Evolutionary conservation across 2,329 filamentous ascomycete genomes (phyloP).

Genomic region (Geosmithia putterillii): DNA sequence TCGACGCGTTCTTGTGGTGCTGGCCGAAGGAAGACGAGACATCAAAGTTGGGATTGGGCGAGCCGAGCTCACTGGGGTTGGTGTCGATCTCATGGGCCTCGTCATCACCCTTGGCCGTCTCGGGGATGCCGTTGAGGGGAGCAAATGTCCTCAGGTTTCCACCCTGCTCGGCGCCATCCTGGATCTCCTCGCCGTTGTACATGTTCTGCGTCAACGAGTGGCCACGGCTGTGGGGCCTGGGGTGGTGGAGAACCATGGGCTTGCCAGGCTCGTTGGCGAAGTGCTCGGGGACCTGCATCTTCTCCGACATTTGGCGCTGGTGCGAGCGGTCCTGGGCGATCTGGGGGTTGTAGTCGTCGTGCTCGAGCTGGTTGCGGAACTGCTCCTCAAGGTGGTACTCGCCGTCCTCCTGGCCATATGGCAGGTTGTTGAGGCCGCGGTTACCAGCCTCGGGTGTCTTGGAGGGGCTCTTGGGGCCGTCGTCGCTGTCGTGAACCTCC

Average conservation of each 20-base stretch:
- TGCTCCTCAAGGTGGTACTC: slow-evolving; percentile 78
- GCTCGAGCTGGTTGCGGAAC: slow-evolving; percentile 65
- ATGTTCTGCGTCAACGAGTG: slow-evolving; percentile 60
- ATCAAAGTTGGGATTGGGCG: slow-evolving; percentile 41
- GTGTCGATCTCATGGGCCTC: slow-evolving; percentile 58
- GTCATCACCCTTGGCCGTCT: slow-evolving; percentile 27
- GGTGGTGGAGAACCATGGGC: slow-evolving; percentile 53
- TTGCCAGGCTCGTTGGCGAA: slow-evolving; percentile 42
- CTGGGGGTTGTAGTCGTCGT: slow-evolving; percentile 59
- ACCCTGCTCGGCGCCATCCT: slow-evolving; percentile 23
- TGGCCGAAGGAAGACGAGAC: slow-evolving; percentile 28
- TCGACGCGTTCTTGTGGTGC: slow-evolving; percentile 44
- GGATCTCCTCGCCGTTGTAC: slow-evolving; percentile 41
- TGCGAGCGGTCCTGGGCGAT: slow-evolving; percentile 28
- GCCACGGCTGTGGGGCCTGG: slow-evolving; percentile 60
- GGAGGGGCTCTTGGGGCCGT: slow-evolving; percentile 37
- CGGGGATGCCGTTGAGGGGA: slow-evolving; percentile 25
- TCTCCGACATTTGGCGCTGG: slow-evolving; percentile 10
- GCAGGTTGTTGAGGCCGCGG: slow-evolving; percentile 53
- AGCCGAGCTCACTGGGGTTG: slow-evolving; percentile 60
- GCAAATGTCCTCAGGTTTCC: slow-evolving; percentile 22
- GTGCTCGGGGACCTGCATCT: slow-evolving; percentile 31
- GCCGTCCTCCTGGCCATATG: slow-evolving; percentile 74
- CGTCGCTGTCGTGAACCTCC: slow-evolving; percentile 64
- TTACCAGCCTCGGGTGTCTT: slow-evolving; percentile 38